Evolutionary conservation across 768 basidiomycete genomes (phyloP), one percentile per base, ranked within the genome.

Genomic region (Neoboletus subvelutipes): DNA sequence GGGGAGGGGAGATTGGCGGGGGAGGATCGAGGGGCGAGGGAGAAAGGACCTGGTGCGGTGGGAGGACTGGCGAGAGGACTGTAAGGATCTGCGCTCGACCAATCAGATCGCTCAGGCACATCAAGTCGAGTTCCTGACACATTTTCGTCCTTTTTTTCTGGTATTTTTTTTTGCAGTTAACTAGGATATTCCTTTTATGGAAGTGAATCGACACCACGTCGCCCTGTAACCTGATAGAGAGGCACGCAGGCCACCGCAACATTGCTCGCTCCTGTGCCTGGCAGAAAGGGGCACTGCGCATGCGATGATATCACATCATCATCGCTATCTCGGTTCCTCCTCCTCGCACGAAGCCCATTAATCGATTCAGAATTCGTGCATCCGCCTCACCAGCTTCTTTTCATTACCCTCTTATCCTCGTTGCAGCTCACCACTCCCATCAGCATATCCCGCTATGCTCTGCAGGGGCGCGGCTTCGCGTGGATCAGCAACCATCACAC

Each of bases 51-150:
- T 63, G 60, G 60, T 57, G 62, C 53, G 60, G 71, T 73, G 70
- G 60, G 70, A 71, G 70, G 61, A 71, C 60, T 61, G 62, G 51
- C n/a, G 45, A 67, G 54, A 26, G 62, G 60, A 56, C 66, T 55
- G 63, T 66, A 67, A 71, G 72, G 72, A 73, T 72, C 70, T 59
- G 57, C 64, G 57, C 5, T 47, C 60, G 54, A 65, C 72, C 72
- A 72, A 73, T 73, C 70, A 73, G 46, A 68, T 55, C 54, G 31
- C 52, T 67, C 72, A 72, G 71, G 71, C 71, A 72, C 71, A 73
- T 73, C 72, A 71, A 45, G 50, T 20, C 26, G 33, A 58, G 72
- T 73, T 58, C 72, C 72, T 72, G 70, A 36, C 29, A 40, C 42
- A 58, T 65, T 71, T 69, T 65, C 33, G 36, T 51, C 43, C 24